These are phyloP conservation scores for Colletotrichum tamarilloi DNA, from an alignment of 2,329 filamentous ascomycete species.

Conservation along the genomic window DNA sequence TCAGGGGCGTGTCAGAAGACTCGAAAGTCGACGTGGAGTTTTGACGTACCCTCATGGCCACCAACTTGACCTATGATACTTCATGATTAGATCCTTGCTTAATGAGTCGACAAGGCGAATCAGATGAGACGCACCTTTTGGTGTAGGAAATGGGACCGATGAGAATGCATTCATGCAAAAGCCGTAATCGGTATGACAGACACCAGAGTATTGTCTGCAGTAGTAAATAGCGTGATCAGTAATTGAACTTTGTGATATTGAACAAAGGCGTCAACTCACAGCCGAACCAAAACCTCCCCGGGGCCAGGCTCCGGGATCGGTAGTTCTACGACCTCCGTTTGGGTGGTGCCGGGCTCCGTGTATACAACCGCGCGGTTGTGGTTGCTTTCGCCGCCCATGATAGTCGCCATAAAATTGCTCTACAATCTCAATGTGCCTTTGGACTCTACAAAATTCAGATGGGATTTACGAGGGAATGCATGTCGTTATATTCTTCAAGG, in stretches of 20 bases:
- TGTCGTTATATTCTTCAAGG: slow-evolving; percentile 14
- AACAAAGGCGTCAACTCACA: slow-evolving; percentile 30
- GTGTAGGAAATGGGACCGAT: slow-evolving; percentile 32
- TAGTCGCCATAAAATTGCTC: slow-evolving; percentile 20
- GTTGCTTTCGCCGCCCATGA: slow-evolving; percentile 28
- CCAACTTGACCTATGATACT: slow-evolving; percentile 36
- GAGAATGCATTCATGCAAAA: slow-evolving; percentile 39
- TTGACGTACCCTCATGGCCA: slow-evolving; percentile 36
- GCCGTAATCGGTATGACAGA: slow-evolving; percentile 43
- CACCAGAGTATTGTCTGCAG: slow-evolving; percentile 39
- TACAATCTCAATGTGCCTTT: neutral
- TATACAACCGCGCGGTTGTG: slow-evolving; percentile 40
- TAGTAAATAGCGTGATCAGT: neutral
- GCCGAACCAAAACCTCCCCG: slow-evolving; percentile 40
- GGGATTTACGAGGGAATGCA: slow-evolving; percentile 14
- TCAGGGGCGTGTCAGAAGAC: neutral
- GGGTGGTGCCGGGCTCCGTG: slow-evolving; percentile 40
- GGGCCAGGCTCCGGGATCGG: slow-evolving; percentile 39
- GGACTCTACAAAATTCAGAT: too few species aligned
- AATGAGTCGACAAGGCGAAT: neutral
- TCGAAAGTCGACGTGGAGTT: neutral
- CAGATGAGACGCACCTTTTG: slow-evolving; percentile 11
- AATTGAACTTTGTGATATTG: neutral
- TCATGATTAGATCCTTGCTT: neutral
- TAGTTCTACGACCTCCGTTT: slow-evolving; percentile 41